These are phyloP conservation scores for Atkinsonella texensis DNA, from an alignment of 2,329 filamentous ascomycete genomes.

Conservation along the genomic window DNA sequence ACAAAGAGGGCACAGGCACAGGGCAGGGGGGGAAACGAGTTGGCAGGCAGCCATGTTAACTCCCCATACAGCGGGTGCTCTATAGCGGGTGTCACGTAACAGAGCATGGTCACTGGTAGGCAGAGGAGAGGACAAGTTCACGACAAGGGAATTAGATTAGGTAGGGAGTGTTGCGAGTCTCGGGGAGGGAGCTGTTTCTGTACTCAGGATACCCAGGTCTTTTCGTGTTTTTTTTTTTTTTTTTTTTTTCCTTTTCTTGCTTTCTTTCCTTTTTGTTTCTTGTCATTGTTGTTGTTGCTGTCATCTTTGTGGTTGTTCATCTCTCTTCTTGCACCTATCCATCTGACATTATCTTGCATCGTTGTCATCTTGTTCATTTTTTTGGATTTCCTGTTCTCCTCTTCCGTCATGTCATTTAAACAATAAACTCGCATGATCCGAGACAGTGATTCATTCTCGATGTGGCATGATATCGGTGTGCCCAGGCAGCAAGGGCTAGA, in stretches of 20 bases:
- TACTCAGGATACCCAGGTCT: conserved; percentile 4
- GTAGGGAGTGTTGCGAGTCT: not conserved
- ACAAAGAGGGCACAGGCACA: not conserved
- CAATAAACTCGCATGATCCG: not conserved
- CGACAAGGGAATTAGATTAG: conserved; percentile 1
- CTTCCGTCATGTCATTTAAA: not conserved
- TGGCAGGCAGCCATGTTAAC: not conserved
- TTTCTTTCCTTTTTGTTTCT: not conserved
- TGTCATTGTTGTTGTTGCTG: not conserved
- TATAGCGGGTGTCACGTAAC: not conserved
- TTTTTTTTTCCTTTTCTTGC: not conserved
- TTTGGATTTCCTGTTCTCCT: not conserved
- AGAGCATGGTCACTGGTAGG: not conserved
- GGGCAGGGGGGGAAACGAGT: not conserved
- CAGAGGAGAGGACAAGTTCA: not conserved
- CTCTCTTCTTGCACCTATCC: not conserved
- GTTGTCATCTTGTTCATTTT: not conserved
- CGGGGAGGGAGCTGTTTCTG: not conserved
- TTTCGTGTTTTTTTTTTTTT: not conserved
- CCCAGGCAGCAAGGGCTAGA: not conserved
- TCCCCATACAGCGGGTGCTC: not conserved
- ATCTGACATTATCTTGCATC: not conserved
- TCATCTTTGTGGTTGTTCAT: not conserved
- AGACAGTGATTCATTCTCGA: not conserved
- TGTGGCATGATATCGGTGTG: not conserved